phyloP scores from a whole-genome alignment of 768 basidiomycete genomes.

The Lanmaoa rubissima region DNA sequence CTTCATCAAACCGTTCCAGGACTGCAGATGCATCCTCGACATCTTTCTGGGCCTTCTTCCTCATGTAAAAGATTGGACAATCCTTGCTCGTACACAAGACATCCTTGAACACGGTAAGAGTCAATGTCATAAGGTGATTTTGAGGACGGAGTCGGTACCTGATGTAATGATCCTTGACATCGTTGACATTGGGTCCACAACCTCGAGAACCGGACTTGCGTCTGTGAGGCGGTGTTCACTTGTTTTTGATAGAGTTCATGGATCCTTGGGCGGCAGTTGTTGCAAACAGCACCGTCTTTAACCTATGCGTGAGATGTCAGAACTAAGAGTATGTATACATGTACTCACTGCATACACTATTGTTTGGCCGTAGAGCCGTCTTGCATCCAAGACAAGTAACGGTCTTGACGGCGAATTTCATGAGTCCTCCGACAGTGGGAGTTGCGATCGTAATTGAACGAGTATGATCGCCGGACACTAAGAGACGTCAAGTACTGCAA shows the following conservation, averaged over 20 bases:
- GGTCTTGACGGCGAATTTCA: slow-evolving; percentile 98
- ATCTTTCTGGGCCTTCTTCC: slow-evolving; percentile 98
- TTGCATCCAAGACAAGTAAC: slow-evolving; percentile 95
- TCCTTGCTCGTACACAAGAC: slow-evolving; percentile 96
- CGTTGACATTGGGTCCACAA: slow-evolving; percentile 99
- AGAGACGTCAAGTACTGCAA: slow-evolving; percentile 1
- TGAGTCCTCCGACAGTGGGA: slow-evolving; percentile 92
- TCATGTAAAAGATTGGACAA: slow-evolving; percentile 98
- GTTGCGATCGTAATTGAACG: slow-evolving; percentile 95
- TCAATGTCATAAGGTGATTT: background rate
- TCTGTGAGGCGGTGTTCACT: slow-evolving; percentile 63
- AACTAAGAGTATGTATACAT: background rate
- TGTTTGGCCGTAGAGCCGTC: slow-evolving; percentile 75
- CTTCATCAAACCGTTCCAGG: slow-evolving; percentile 81
- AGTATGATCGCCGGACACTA: slow-evolving; percentile 96
- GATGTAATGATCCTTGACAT: slow-evolving; percentile 97
- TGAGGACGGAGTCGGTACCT: slow-evolving; percentile 42
- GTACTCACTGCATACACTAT: slow-evolving; percentile 66
- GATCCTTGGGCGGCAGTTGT: slow-evolving; percentile 83
- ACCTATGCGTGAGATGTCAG: slow-evolving; percentile 4
- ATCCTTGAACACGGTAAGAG: slow-evolving; percentile 52
- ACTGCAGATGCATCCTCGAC: slow-evolving; percentile 81
- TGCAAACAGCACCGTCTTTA: slow-evolving; percentile 88
- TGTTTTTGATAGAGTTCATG: slow-evolving; percentile 95
- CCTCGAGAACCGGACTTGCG: slow-evolving; percentile 90